Base-by-base conservation (phyloP, 2,329 filamentous ascomycete species). In the Phaeosphaeriaceae sp. region DNA sequence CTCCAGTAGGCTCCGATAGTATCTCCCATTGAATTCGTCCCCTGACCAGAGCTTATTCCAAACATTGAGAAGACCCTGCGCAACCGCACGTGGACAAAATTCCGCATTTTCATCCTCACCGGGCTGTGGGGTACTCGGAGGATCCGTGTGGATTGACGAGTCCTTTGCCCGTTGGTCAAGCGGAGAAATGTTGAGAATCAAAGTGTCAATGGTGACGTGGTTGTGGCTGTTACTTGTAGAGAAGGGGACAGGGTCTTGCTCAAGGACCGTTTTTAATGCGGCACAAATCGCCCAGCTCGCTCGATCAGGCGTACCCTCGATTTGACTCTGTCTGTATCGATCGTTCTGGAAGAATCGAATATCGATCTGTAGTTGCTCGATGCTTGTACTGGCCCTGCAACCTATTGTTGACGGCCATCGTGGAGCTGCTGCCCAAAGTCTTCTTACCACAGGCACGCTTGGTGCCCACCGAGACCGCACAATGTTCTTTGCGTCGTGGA, bases 271-370 rank as follows among this genome's bases (percentile, higher is more conserved):
- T 34, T 64, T 65, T 28, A 73, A 51, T 4, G 63, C 68, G n/a
- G 67, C 68, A 50, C 70, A 72, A 23, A 73, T 50, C 4, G 67
- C 68, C 70, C 69, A 73, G 9, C 61, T 61, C 3, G 65, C 70
- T 8, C 61, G 62, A 16, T 67, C 60, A 6, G 56, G 54, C 26
- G 60, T 45, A 12, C 47, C 57, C 30, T 45, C 53, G 36, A 64
- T 58, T 13, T 43, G 41, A 21, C 52, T 42, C 50, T 57, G 58
- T 29, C 61, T 64, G 11, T 50, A 44, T n/a, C 53, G 56, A 16
- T 62, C 56, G 20, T 60, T 52, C 6, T 64, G 63, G 16, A 54
- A 46, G 8, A 66, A 52, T 6, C 68, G 56, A 8, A 73, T 46
- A 23, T 73, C 68, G n/a, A 73, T 46, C 50, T 58, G 64, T 4